Evolutionary conservation across 495 filamentous ascomycete genomes (phyloP).

Genomic region (Amphirosellinia nigrospora): DNA sequence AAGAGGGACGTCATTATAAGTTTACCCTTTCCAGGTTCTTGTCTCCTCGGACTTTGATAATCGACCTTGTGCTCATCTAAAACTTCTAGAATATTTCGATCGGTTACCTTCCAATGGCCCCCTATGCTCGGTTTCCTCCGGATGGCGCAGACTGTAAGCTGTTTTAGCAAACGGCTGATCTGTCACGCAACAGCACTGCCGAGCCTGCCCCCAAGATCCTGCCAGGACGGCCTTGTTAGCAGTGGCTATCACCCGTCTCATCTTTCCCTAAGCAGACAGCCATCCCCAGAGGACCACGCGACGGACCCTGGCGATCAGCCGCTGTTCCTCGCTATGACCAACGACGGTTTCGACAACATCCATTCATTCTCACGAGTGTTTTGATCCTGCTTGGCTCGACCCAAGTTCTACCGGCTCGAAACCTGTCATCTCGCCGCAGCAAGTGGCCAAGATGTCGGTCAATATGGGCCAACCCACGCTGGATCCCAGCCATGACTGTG

Average conservation of each 20-base stretch:
- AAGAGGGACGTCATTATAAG: neutral
- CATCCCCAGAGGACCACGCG: conserved; percentile 14
- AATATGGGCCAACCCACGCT: neutral
- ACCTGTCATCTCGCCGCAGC: neutral
- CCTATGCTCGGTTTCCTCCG: neutral
- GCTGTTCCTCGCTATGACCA: neutral
- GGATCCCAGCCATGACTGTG: neutral
- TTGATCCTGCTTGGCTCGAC: neutral
- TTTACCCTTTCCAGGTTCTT: neutral
- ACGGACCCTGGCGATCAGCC: conserved; percentile 20
- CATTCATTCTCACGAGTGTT: neutral
- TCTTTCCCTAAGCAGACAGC: conserved; percentile 11
- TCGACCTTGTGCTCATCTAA: neutral
- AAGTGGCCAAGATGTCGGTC: neutral
- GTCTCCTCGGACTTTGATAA: neutral
- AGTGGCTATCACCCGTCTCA: conserved; percentile 3
- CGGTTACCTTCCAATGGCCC: neutral
- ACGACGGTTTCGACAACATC: no score
- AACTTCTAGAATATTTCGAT: neutral
- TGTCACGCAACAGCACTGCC: neutral
- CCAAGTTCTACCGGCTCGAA: neutral
- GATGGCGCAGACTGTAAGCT: neutral
- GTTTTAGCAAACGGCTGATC: neutral
- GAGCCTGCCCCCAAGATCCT: no score
- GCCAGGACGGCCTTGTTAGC: conserved; percentile 1